Percentiles rank a stretch among this genome's conserved stretches.
phyloP scores from a whole-genome alignment of 2,329 filamentous ascomycete species.

The Epichloe coenophiala region DNA sequence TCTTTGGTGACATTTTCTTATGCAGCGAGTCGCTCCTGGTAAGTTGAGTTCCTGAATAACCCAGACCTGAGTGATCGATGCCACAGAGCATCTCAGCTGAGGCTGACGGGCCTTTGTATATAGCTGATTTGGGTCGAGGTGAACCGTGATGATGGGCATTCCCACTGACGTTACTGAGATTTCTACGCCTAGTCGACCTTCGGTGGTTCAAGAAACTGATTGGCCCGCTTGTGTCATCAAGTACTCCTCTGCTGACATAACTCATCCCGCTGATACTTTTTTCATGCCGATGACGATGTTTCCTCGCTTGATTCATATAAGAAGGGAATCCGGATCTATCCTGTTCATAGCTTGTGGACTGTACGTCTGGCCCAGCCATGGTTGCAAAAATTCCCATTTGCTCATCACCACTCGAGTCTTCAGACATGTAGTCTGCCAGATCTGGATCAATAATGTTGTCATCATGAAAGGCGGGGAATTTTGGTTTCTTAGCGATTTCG shows the following conservation, averaged over 20 bases:
- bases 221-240: conserved; percentile 48
- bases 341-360: conserved; percentile 54
- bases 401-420: conserved; percentile 87
- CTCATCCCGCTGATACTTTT: conserved; percentile 62
- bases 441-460: conserved; percentile 98
- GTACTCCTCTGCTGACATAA: conserved; percentile 49
- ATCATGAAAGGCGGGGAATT: conserved; percentile 85
- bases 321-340: conserved; percentile 64
- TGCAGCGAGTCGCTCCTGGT: conserved; percentile 76
- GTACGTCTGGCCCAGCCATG: conserved; percentile 51
- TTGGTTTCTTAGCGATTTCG: conserved; percentile 49
- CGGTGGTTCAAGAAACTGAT: conserved; percentile 44
- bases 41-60: conserved; percentile 32
- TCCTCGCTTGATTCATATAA: conserved; percentile 59
- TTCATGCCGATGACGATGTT: conserved; percentile 59
- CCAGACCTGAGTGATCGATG: conserved; percentile 30
- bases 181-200: conserved; percentile 57
- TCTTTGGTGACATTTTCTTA: conserved; percentile 56
- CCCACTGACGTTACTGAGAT: conserved; percentile 71
- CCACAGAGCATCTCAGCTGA: conserved; percentile 38
- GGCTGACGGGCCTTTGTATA: conserved; percentile 40
- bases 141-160: conserved; percentile 55
- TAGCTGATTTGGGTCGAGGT: conserved; percentile 48
- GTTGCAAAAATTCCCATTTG: conserved; percentile 77
- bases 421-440: conserved; percentile 87